Evolutionary conservation across 768 basidiomycete species (phyloP), one percentile per base, ranked within the genome.

Genomic region (Hericium rajendrae): DNA sequence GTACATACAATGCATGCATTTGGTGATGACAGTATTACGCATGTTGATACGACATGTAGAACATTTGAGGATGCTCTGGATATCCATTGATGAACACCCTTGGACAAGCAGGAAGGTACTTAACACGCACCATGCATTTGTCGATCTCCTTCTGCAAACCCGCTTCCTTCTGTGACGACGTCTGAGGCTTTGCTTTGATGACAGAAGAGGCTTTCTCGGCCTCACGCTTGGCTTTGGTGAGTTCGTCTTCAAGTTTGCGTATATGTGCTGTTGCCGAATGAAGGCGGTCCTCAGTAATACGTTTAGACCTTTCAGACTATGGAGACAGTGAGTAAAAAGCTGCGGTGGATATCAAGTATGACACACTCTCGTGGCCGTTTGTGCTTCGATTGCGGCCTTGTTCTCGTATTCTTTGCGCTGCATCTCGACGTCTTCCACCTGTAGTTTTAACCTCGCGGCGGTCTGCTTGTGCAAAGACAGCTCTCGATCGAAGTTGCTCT

Each of bases 1-100:
- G 58, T 38, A 82, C 91, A 61, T 68, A 94, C 92, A 90, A 68
- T 95, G 94, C 81, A 88, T 85, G 75, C 93, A 95, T 68, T 91
- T 93, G 38, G 83, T 86, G 59, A 95, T 79, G 40, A 92, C 81
- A 4, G 86, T 86, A 51, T 83, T 81, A 18, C 92, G 85, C 72
- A 93, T 84, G 58, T 82, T 78, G 57, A 78, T 76, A 54, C 82
- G 81, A 73, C 95, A 98, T 5, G 88, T 93, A 12, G 90, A 89
- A 68, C 95, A 98, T 67, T 89, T 85, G 37, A 97, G 78, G 41
- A 97, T 74, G 68, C 78, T 79, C 94, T 94, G 69, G 16, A 38
- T 43, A 38, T 43, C 13, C 46, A 48, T 55, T 18, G 32, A 8
- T 32, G 6, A 32, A 32, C 32, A 32, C 32, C 32, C 32, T 6